Evolutionary conservation across 495 filamentous ascomycete species (phyloP).

Genomic region (Penicillium coprophilum): DNA sequence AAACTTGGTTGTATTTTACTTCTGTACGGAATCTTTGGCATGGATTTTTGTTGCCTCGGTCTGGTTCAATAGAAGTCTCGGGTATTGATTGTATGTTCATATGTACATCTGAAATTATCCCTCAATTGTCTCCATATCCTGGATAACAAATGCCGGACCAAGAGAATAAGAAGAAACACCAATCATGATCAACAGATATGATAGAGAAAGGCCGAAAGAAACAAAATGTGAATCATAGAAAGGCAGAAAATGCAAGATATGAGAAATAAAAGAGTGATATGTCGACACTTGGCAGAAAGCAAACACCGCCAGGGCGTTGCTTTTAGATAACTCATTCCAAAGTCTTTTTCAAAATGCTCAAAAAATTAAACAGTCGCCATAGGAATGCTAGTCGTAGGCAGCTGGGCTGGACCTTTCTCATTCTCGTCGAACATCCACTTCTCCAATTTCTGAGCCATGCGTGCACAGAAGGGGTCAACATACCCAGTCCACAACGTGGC

Average conservation of each 20-base stretch:
- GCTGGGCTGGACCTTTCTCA: conserved; percentile 42
- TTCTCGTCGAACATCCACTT: conserved; percentile 52
- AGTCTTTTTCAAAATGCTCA: neutral
- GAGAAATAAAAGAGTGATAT: conserved; percentile 5
- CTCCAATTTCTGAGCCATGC: conserved; percentile 59
- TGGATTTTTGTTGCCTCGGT: too few species aligned
- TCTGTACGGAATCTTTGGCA: too few species aligned
- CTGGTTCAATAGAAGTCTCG: neutral
- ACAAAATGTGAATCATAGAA: neutral
- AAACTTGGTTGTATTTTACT: neutral
- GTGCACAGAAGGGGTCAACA: conserved; percentile 65
- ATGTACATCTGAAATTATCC: conserved; percentile 10
- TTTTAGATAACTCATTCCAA: conserved; percentile 4
- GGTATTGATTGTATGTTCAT: conserved; percentile 2
- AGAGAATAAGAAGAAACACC: neutral
- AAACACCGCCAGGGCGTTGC: conserved; percentile 10
- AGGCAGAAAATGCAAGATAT: neutral
- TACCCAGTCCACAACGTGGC: conserved; percentile 64
- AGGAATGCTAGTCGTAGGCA: conserved; percentile 37
- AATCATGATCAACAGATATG: conserved; percentile 5
- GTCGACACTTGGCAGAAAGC: conserved; percentile 1
- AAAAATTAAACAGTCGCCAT: conserved; percentile 39
- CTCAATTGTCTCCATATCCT: neutral
- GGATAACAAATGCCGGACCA: neutral
- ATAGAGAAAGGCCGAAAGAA: neutral